Evolutionary conservation across 2,329 filamentous ascomycete genomes (phyloP), one percentile per base, ranked within the genome.

Genomic region (Stachybotrys chartarum): DNA sequence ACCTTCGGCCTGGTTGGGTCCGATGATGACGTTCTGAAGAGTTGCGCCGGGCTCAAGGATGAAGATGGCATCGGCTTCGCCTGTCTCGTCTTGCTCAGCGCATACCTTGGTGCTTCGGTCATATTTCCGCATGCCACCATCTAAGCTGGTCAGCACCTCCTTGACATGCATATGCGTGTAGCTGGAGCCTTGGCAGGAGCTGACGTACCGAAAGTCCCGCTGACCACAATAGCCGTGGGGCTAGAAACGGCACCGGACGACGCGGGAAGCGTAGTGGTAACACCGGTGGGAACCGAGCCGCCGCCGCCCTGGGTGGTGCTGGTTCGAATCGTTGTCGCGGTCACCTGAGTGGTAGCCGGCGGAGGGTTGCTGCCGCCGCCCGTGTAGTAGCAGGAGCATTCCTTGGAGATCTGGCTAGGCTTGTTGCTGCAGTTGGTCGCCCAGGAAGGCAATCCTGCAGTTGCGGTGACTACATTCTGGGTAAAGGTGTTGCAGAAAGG

Each of bases 61-160:
- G 17, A 52, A 52, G n/a, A 52, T 52, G 18, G 50, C 32, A 30
- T 52, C 50, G 14, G 32, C 35, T 32, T 52, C 50, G 14, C 50
- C 50, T 6, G 50, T 52, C 50, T 52, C 50, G 18, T 18, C 18
- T 32, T 52, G 50, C 6, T 42, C 50, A 6, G 32, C 30, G 35
- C 50, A 52, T 7, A 52, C 50, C 31, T 35, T 32, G 14, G 50
- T 32, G 56, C 68, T 72, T 56, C 77, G 75, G 57, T 74, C 78
- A 64, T 69, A 79, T 51, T 70, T 68, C 62, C 73, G 70, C 75
- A 79, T 77, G 18, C 69, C 73, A 53, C 78, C 76, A 59, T 80
- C 78, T 24, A 24, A 24, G 24, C 4, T 24, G 24, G 24, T 24
- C 24, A 24, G 24, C 24, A 24, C 24, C 4, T 24, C 24, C 24